Base-by-base conservation (phyloP, 257 asterid species). In the Fraxinus quadrangulata region DNA sequence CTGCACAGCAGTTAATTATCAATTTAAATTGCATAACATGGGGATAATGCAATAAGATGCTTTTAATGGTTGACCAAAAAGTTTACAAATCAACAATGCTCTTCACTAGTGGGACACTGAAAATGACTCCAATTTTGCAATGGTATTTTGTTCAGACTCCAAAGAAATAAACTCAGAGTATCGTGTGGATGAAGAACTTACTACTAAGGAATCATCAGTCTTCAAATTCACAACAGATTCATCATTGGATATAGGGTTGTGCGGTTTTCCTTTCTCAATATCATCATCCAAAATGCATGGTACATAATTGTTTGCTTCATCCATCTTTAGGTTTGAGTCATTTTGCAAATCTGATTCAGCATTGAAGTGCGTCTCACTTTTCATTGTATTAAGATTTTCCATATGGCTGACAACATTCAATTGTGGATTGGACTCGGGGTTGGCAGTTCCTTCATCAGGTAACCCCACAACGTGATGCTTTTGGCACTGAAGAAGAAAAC, bases 181-280 rank as follows among this genome's bases (percentile, higher is more conserved):
- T 63, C 28, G 70, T 79, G 75, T 66, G 70, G 34, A 30, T 16
- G 79, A 49, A 30, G 70, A 66, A 85, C 94, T 78, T 90, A 94
- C 98, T 11, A 82, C 81, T 72, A 87, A 79, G 45, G 87, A 85
- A 85, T 91, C 94, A 61, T 90, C 97, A 63, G 86, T 54, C 83
- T 85, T 91, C 79, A 75, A 83, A 82, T 54, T 85, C 80, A 85
- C 83, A 81, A 51, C 75, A 72, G 79, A 77, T 73, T 90, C 92
- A 39, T 77, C 88, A 72, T 45, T 84, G 77, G 81, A 74, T 45
- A 80, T 88, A 13, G 87, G 85, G 77, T 66, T 34, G 72, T 92
- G 94, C 67, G 82, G 73, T 67, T 79, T 89, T 73, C 97, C 96
- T 78, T 92, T 87, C 88, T 92, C 98, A 70, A 90, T 78, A 78